phyloP scores from a whole-genome alignment of 1,139 yeast genomes.

The Kluyveromyces marxianus region DNA sequence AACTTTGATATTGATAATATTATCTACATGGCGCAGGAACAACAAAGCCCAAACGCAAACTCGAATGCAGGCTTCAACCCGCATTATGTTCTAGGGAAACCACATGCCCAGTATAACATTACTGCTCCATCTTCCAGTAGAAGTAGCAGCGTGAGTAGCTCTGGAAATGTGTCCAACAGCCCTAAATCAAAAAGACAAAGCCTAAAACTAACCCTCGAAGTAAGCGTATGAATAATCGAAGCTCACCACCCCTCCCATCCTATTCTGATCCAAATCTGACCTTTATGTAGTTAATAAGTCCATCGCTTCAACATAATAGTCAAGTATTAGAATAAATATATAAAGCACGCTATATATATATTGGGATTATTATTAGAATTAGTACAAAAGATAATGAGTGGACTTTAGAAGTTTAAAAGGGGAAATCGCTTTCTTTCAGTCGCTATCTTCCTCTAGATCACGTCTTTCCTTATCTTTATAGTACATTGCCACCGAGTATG shows the following conservation, averaged over 20 bases:
- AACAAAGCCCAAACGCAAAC: background rate
- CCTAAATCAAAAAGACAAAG: background rate
- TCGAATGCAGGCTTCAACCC: background rate
- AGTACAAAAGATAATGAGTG: too few relatives aligned
- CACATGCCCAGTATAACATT: background rate
- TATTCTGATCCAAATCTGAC: background rate
- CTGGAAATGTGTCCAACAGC: background rate
- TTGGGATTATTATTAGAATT: too few relatives aligned
- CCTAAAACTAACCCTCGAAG: slow-evolving; percentile 1
- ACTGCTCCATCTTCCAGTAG: background rate
- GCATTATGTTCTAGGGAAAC: too few relatives aligned
- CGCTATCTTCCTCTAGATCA: background rate
- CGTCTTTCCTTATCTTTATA: slow-evolving; percentile 4
- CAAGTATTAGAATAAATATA: too few relatives aligned
- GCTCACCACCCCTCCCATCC: background rate
- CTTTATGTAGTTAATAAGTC: background rate
- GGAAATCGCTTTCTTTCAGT: background rate
- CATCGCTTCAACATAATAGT: too few relatives aligned
- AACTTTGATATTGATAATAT: slow-evolving; percentile 1
- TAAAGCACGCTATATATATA: background rate
- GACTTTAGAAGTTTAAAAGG: too few relatives aligned
- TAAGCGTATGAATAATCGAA: background rate
- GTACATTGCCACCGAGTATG: slow-evolving; percentile 3
- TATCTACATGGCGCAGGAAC: background rate
- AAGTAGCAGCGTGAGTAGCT: too few relatives aligned